phyloP scores from a whole-genome alignment of 768 basidiomycete genomes.

The Leccinum aurantiacum region DNA sequence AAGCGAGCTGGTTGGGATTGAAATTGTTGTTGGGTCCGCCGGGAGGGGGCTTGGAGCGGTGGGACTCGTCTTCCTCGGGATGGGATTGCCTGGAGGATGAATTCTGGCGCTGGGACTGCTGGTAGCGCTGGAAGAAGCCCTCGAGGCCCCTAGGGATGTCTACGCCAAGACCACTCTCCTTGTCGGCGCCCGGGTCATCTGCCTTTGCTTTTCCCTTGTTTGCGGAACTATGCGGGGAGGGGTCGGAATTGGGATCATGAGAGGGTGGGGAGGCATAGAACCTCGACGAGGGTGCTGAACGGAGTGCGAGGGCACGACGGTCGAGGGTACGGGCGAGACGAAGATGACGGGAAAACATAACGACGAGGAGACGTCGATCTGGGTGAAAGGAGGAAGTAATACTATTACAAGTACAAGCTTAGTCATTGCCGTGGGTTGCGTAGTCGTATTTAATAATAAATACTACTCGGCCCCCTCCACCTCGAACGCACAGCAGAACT shows the following conservation, averaged over 20 bases:
- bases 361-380: background rate
- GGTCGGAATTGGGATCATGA: conserved; percentile 29
- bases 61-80: conserved; percentile 30
- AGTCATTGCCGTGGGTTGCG: conserved; percentile 15
- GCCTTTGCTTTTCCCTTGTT: conserved; percentile 37
- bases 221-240: conserved; percentile 18
- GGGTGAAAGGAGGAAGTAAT: background rate
- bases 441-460: background rate
- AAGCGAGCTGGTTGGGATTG: conserved; percentile 54
- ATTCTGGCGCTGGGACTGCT: conserved; percentile 37
- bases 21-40: conserved; percentile 49
- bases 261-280: conserved; percentile 50
- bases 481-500: conserved; percentile 86
- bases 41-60: conserved; percentile 48
- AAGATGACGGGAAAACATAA: conserved; percentile 65
- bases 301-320: conserved; percentile 38
- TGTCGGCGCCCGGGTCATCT: conserved; percentile 34
- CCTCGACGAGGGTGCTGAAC: conserved; percentile 37
- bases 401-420: conserved; percentile 8
- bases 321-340: conserved; percentile 50
- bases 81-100: conserved; percentile 30
- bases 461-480: conserved; percentile 43
- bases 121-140: conserved; percentile 75
- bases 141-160: conserved; percentile 68
- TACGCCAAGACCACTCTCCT: conserved; percentile 27